phyloP scores from a whole-genome alignment of 2,329 filamentous ascomycete species.

The Sclerotinia sclerotiorum region DNA sequence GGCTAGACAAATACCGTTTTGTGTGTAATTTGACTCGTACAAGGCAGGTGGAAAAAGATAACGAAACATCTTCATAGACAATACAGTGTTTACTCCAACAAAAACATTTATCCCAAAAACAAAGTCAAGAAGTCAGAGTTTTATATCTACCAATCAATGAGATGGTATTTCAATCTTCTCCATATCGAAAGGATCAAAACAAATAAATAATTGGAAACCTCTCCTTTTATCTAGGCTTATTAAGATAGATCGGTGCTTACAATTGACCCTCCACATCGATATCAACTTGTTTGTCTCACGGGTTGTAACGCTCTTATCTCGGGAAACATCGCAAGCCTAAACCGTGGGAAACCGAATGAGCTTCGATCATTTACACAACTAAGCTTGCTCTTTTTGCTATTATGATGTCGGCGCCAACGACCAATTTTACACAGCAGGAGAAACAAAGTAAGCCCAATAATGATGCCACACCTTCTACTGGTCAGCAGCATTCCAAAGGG shows the following conservation, averaged over 20 bases:
- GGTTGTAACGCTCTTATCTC: conserved; percentile 9
- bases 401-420: conserved; percentile 18
- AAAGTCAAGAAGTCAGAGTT: not conserved
- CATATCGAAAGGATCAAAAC: not conserved
- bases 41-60: conserved; percentile 7
- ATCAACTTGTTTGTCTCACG: not conserved
- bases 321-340: conserved; percentile 26
- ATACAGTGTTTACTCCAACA: not conserved
- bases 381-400: conserved; percentile 15
- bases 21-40: not conserved
- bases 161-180: not conserved
- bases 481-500: conserved; percentile 17
- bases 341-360: conserved; percentile 26
- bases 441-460: conserved; percentile 8
- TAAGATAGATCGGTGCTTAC: not conserved
- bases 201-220: not conserved
- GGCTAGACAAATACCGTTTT: not conserved
- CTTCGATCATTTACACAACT: conserved; percentile 25
- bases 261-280: not conserved
- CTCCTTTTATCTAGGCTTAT: not conserved
- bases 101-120: not conserved
- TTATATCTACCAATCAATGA: not conserved
- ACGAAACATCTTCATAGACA: not conserved
- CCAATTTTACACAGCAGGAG: conserved; percentile 22
- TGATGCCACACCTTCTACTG: conserved; percentile 9